These are phyloP conservation scores for Aureobasidium musti DNA, from an alignment of 2,329 filamentous ascomycete genomes.

Conservation along the genomic window DNA sequence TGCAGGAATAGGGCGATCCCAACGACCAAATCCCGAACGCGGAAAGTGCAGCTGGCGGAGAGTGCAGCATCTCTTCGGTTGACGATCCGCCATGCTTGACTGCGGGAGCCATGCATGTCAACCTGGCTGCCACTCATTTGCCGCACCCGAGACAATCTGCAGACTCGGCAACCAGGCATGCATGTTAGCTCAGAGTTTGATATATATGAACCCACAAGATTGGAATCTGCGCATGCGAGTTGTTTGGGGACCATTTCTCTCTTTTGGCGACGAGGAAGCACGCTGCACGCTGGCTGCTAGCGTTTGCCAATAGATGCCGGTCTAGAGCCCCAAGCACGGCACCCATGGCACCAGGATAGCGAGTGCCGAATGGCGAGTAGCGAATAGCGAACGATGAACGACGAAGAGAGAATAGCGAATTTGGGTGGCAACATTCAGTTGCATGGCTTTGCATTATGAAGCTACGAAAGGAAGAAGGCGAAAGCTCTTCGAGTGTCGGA, in stretches of 20 bases:
- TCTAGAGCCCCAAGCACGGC: not conserved
- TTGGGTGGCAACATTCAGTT: not conserved
- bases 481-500: constrained; percentile 1
- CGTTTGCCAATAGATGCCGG: too few species aligned
- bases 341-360: not conserved
- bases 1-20: not conserved
- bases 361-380: too few species aligned
- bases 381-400: too few species aligned
- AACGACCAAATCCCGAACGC: not conserved
- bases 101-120: not conserved
- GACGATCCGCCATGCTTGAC: not conserved
- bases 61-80: not conserved
- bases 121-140: not conserved
- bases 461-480: constrained; percentile 5
- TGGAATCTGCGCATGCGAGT: too few species aligned
- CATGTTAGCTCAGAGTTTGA: not conserved
- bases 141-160: not conserved
- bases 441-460: constrained; percentile 9
- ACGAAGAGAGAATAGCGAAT: too few species aligned
- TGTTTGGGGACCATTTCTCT: not conserved
- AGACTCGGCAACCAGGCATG: not conserved
- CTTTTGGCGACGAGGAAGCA: not conserved
- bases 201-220: not conserved
- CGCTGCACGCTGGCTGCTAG: not conserved
- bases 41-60: constrained; percentile 1